Base-by-base conservation (phyloP, 2,329 filamentous ascomycete species). In the Aspergillus sp. region DNA sequence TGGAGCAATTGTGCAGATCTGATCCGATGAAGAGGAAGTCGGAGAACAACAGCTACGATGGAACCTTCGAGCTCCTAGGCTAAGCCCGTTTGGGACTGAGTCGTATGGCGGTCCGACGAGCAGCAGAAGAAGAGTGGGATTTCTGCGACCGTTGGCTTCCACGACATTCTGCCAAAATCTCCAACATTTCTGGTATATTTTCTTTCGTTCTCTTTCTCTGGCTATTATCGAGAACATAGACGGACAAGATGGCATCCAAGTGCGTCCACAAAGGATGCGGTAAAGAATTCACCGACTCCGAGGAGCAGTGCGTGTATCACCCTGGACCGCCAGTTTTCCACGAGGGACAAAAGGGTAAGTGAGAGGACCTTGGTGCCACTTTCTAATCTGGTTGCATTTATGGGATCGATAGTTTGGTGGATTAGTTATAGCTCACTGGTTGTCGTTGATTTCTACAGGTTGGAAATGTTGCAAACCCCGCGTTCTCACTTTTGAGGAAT, bases 391-490 rank as follows among this genome's bases (percentile, higher is more conserved):
- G 19, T 19, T 19, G 19, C 19, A 19, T 19, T 19, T 19, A 19
- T 19, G 19, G 2, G 19, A 19, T 19, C 19, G 19, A 19, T 19
- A 19, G 19, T 19, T 19, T 19, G 19, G 19, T 19, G 19, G 19
- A 19, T 19, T 19, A 19, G 19, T 19, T 19, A 19, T 19, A 19
- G 19, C 19, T 19, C 2, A 19, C 19, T 19, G 19, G 19, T 4
- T 19, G 19, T 19, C 19, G 19, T 19, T 19, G 19, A 19, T 19
- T 19, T 19, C 19, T 19, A 36, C 60, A 96, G 91, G 93, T 63
- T 97, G 93, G 91, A 94, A 95, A 74, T 98, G 93, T 76, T 98
- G 93, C 80, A 97, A 96, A 72, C 86, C 90, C 45, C 86, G 93
- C 61, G 90, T 97, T 58, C 77, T 98, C 58, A 96, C 90, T 47